Conservation (phyloP, 352 stramenopile genomes). For the Phytophthora fragariae region DNA sequence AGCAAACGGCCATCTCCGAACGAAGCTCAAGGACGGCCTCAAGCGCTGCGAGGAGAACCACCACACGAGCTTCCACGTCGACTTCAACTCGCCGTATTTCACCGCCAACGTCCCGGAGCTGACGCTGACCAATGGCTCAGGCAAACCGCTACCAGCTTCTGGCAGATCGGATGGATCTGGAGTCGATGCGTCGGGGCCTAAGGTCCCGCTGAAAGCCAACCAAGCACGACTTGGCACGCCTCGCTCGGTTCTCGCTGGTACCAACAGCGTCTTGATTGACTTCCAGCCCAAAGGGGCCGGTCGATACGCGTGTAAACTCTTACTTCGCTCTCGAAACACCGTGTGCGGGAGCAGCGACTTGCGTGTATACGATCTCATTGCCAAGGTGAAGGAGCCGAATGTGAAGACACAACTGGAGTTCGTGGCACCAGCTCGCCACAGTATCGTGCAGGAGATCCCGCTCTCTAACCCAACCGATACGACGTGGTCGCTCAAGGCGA, state of each 20-base stretch:
- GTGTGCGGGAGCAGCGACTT: constrained; percentile 76
- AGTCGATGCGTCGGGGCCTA: constrained; percentile 23
- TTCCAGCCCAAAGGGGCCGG: constrained; percentile 81
- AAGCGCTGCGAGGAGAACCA: constrained; percentile 82
- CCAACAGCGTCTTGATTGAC: constrained; percentile 69
- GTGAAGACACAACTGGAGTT: constrained; percentile 92
- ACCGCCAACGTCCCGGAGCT: constrained; percentile 64
- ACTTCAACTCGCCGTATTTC: constrained; percentile 93
- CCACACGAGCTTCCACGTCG: constrained; percentile 68
- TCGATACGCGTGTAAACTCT: constrained; percentile 74
- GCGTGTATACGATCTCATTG: constrained; percentile 85
- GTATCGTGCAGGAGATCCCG: constrained; percentile 92
- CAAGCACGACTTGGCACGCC: constrained; percentile 64
- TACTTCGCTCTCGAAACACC: constrained; percentile 67
- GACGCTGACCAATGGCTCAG: constrained; percentile 23
- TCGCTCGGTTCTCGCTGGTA: constrained; percentile 40
- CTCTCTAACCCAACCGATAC: constrained; percentile 88
- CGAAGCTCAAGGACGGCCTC: constrained; percentile 79
- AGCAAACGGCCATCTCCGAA: constrained; percentile 69
- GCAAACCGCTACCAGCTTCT: constrained; percentile 21
- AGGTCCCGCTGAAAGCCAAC: constrained; percentile 43
- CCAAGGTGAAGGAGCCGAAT: constrained; percentile 87
- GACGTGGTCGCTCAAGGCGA: constrained; percentile 83
- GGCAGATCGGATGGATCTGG: constrained; percentile 25
- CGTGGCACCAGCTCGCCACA: constrained; percentile 84